These are phyloP conservation scores for Pezicula carpinea DNA, from an alignment of 2,329 filamentous ascomycete species.

Conservation along the genomic window DNA sequence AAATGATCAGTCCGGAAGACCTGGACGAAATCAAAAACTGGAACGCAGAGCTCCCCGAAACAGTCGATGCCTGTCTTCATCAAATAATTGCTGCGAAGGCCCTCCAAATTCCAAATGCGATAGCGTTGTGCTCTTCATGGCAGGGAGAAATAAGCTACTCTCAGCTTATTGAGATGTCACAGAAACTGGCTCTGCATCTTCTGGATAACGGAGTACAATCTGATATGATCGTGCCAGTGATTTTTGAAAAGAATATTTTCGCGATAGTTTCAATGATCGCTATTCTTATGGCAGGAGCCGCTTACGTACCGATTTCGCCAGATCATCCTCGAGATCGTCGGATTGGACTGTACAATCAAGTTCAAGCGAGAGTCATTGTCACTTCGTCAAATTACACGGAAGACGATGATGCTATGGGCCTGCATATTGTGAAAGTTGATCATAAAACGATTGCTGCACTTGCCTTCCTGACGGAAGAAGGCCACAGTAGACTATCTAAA, in stretches of 20 bases:
- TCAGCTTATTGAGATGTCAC: conserved; percentile 5
- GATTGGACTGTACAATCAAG: neutral
- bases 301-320: conserved; percentile 22
- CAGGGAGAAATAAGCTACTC: conserved; percentile 9
- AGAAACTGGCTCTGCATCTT: conserved; percentile 2
- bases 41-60: neutral
- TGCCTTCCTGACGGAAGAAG: too few species aligned
- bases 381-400: too few species aligned
- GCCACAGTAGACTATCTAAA: neutral
- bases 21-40: neutral
- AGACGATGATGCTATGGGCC: too few species aligned
- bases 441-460: neutral
- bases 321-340: neutral
- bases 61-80: conserved; percentile 1
- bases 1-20: neutral
- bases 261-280: conserved; percentile 12
- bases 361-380: neutral
- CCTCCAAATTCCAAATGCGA: neutral
- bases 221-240: conserved; percentile 7
- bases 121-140: conserved; percentile 8
- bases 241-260: conserved; percentile 14
- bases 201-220: conserved; percentile 2
- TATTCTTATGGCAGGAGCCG: conserved; percentile 18
- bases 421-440: neutral
- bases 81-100: conserved; percentile 5